phyloP scores from a whole-genome alignment of 352 stramenopile genomes.

The Phytophthora foliorum region DNA sequence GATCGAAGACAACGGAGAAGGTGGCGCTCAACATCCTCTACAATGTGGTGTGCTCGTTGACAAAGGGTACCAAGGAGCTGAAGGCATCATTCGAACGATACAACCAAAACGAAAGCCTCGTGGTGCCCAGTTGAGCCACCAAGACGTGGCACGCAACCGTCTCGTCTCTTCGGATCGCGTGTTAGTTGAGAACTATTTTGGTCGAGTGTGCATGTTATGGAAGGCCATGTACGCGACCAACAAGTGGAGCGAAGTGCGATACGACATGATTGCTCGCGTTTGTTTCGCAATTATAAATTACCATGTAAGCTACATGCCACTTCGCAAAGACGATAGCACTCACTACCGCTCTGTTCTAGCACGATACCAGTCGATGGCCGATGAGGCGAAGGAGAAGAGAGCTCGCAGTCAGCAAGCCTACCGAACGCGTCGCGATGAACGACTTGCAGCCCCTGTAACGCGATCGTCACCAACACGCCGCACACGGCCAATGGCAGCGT shows the following conservation, averaged over 20 bases:
- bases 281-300: slow-evolving; percentile 34
- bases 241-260: slow-evolving; percentile 26
- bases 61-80: slow-evolving; percentile 21
- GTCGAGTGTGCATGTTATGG: slow-evolving; percentile 26
- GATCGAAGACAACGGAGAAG: background rate
- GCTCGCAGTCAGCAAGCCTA: too few relatives aligned
- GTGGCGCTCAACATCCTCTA: background rate
- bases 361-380: too few relatives aligned
- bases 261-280: slow-evolving; percentile 14
- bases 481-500: background rate
- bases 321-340: too few relatives aligned
- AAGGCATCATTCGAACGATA: slow-evolving; percentile 5
- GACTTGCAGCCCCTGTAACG: too few relatives aligned
- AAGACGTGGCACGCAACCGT: slow-evolving; percentile 27
- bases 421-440: too few relatives aligned
- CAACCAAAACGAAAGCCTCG: slow-evolving; percentile 17
- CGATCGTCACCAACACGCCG: too few relatives aligned
- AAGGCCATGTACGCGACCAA: slow-evolving; percentile 25
- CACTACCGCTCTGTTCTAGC: too few relatives aligned
- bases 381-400: too few relatives aligned
- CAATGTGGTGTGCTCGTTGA: slow-evolving; percentile 17
- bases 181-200: slow-evolving; percentile 40
- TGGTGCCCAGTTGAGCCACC: background rate
- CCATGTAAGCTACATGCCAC: slow-evolving; percentile 14
- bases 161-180: slow-evolving; percentile 31